These are phyloP conservation scores for Penicillium longicatenatum DNA, from an alignment of 495 filamentous ascomycete genomes.

Conservation along the genomic window DNA sequence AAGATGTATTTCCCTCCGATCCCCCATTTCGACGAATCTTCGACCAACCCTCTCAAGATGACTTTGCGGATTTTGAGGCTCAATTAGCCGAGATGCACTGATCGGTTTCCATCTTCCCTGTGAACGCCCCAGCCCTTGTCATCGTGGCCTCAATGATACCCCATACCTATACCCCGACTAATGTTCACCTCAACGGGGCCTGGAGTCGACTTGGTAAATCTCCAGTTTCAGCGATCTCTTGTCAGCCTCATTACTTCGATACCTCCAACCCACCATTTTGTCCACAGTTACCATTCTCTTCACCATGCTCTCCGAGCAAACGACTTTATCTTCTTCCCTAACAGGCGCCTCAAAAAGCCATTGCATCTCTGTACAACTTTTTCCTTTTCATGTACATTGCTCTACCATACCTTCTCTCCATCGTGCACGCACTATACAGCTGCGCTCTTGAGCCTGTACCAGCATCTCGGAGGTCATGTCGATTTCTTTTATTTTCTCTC, in stretches of 20 bases:
- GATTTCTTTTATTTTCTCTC: constrained; percentile 21
- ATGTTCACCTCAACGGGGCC: neutral
- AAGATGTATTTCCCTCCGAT: constrained; percentile 35
- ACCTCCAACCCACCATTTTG: constrained; percentile 13
- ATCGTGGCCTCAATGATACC: constrained; percentile 1
- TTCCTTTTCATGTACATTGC: constrained; percentile 29
- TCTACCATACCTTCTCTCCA: constrained; percentile 4
- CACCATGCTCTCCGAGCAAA: constrained; percentile 7
- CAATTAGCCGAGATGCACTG: constrained; percentile 31
- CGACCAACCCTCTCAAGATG: constrained; percentile 39
- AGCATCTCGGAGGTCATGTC: constrained; percentile 18
- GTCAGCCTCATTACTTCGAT: constrained; percentile 7
- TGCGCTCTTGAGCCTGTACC: constrained; percentile 6
- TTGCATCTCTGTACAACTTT: constrained; percentile 26
- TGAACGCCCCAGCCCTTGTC: neutral
- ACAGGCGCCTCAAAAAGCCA: constrained; percentile 19
- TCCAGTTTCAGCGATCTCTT: neutral
- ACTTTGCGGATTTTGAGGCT: constrained; percentile 35
- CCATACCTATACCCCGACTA: neutral
- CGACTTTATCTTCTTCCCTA: constrained; percentile 6
- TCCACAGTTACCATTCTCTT: constrained; percentile 3
- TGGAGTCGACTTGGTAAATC: neutral
- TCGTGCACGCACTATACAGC: constrained; percentile 12
- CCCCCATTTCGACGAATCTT: constrained; percentile 51
- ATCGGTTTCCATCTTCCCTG: constrained; percentile 1